These are phyloP conservation scores for Pulveroboletus sp. DNA, from an alignment of 768 basidiomycete genomes.

Conservation along the genomic window DNA sequence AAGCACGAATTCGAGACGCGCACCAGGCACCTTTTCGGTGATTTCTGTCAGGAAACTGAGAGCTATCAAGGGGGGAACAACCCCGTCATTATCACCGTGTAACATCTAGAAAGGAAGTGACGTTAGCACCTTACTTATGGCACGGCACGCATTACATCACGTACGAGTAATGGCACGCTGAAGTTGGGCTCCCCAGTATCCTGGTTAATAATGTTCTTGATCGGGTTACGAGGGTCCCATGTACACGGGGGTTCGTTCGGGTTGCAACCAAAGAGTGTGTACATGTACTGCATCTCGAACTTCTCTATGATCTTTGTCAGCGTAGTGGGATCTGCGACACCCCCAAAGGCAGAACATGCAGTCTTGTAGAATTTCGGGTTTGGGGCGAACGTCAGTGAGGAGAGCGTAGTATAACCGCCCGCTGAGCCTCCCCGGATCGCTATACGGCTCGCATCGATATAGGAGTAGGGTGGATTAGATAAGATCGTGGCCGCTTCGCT, in stretches of 20 bases:
- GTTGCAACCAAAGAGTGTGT: conserved; percentile 57
- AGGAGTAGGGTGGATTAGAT: conserved; percentile 34
- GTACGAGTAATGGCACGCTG: conserved; percentile 55
- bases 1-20: conserved; percentile 30
- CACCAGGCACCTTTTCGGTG: neutral
- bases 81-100: conserved; percentile 58
- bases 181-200: conserved; percentile 32
- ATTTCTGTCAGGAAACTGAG: conserved; percentile 21
- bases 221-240: conserved; percentile 5
- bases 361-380: conserved; percentile 59
- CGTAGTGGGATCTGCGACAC: conserved; percentile 52
- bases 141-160: conserved; percentile 18
- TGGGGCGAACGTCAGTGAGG: conserved; percentile 43
- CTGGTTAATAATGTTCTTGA: conserved; percentile 40
- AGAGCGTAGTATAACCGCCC: conserved; percentile 68
- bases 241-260: conserved; percentile 30
- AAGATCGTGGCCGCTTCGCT: conserved; percentile 30
- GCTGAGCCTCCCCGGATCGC: conserved; percentile 70
- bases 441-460: conserved; percentile 59
- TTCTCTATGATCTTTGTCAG: conserved; percentile 66
- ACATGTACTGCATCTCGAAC: conserved; percentile 57
- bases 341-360: conserved; percentile 59
- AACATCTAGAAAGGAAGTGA: conserved; percentile 43
- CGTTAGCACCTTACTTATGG: neutral
- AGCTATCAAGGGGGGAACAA: conserved; percentile 66